Percentiles rank a stretch among this genome's conserved stretches.
These are phyloP conservation scores for Lasiodiplodia gonubiensis DNA, from an alignment of 2,329 filamentous ascomycete genomes.

Conservation along the genomic window DNA sequence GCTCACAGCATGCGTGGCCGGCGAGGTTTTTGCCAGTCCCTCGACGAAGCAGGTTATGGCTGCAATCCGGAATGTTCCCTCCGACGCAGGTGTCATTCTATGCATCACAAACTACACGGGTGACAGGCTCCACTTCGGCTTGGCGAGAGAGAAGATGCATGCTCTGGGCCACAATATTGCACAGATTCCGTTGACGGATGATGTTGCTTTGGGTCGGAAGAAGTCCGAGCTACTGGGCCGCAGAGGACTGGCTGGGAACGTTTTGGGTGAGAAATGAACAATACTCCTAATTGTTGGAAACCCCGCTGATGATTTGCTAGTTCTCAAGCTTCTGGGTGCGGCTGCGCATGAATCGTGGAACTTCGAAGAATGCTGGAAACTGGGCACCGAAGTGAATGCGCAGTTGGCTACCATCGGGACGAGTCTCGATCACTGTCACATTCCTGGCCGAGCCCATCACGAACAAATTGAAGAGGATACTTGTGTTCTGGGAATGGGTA, in stretches of 20 bases:
- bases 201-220: conserved; percentile 54
- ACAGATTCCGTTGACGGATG: conserved; percentile 56
- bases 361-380: conserved; percentile 53
- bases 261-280: conserved; percentile 6
- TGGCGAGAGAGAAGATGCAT: conserved; percentile 55
- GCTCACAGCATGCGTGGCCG: conserved; percentile 55
- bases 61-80: conserved; percentile 53
- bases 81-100: conserved; percentile 53
- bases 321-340: conserved; percentile 54
- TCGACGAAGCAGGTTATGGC: conserved; percentile 58
- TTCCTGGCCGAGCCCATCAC: conserved; percentile 58
- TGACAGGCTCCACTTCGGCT: conserved; percentile 57
- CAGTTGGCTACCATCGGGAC: conserved; percentile 58
- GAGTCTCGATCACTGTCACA: conserved; percentile 59
- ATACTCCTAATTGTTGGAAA: not conserved
- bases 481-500: conserved; percentile 54
- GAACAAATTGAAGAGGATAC: conserved; percentile 51
- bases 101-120: conserved; percentile 59
- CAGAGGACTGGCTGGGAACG: conserved; percentile 58
- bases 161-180: conserved; percentile 53
- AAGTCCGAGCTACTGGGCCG: conserved; percentile 57
- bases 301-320: conserved; percentile 37
- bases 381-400: conserved; percentile 52
- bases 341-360: conserved; percentile 52
- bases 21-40: conserved; percentile 57